Evolutionary conservation across 805 yeast genomes (phyloP).

Genomic region (Cyberlindnera misumaiensis): DNA sequence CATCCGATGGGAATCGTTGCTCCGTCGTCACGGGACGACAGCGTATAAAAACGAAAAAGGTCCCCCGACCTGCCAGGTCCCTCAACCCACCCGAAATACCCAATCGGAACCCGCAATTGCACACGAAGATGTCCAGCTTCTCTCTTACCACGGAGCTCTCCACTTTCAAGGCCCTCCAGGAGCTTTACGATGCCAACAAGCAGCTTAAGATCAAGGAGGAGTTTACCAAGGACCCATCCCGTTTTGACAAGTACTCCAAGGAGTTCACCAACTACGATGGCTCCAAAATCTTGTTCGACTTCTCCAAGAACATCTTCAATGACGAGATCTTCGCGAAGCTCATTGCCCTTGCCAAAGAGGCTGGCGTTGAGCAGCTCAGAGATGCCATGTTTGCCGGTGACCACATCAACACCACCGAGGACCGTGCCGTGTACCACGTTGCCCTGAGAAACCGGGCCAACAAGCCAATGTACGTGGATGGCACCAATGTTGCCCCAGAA

Average conservation of each 20-base stretch:
- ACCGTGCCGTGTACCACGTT: constrained; percentile 93
- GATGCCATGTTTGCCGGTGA: constrained; percentile 90
- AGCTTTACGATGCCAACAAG: constrained; percentile 66
- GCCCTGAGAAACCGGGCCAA: constrained; percentile 91
- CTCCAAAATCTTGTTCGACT: constrained; percentile 86
- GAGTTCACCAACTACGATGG: constrained; percentile 81
- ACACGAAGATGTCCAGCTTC: constrained; percentile 6
- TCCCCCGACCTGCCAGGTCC: neutral
- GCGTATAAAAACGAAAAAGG: constrained; percentile 1
- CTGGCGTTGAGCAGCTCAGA: constrained; percentile 79
- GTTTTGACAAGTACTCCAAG: constrained; percentile 72
- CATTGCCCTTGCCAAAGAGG: constrained; percentile 80
- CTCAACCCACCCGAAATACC: neutral
- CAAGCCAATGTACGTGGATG: constrained; percentile 84
- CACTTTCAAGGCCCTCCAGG: constrained; percentile 77
- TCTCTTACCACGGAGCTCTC: constrained; percentile 49
- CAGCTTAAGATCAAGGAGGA: constrained; percentile 62
- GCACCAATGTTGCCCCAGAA: constrained; percentile 82
- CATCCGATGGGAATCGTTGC: constrained; percentile 1
- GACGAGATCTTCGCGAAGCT: constrained; percentile 70
- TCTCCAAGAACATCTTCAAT: constrained; percentile 88
- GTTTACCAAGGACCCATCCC: constrained; percentile 63
- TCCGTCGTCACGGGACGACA: constrained; percentile 11
- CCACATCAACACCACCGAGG: constrained; percentile 93
- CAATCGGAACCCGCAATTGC: neutral